A percentile compares a stretch with the other conserved stretches of the same genome.
Evolutionary conservation across 106 monocot species (phyloP).

Genomic region (Phalaenopsis equestris): DNA sequence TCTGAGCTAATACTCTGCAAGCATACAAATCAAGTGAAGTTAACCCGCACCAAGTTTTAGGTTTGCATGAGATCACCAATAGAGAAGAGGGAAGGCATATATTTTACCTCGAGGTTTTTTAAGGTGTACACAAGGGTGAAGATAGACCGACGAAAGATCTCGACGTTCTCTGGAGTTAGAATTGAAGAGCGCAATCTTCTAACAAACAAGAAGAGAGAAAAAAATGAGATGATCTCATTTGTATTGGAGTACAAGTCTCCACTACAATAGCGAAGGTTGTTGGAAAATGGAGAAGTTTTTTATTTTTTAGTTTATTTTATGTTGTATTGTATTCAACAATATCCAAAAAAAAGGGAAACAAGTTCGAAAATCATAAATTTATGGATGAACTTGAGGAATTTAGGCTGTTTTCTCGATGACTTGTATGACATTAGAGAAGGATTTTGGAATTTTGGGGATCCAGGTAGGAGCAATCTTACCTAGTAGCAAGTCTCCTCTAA

Average conservation of each 20-base stretch:
- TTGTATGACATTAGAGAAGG: too few relatives aligned
- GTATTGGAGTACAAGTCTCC: neutral
- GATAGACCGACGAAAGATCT: conserved; percentile 56
- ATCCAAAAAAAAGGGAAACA: neutral
- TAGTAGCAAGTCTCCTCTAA: too few relatives aligned
- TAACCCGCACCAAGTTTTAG: neutral
- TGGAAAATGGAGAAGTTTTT: neutral
- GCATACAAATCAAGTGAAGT: neutral
- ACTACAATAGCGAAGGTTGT: neutral
- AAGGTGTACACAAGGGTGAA: conserved; percentile 68
- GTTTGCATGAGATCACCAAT: neutral
- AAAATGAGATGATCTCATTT: neutral
- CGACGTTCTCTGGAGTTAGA: conserved; percentile 55
- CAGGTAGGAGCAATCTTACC: too few relatives aligned
- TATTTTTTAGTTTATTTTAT: neutral
- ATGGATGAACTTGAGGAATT: too few relatives aligned
- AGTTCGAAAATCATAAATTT: too few relatives aligned
- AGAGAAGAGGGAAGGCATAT: neutral
- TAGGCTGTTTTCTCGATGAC: too few relatives aligned
- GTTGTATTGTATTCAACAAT: neutral
- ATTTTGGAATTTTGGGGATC: too few relatives aligned
- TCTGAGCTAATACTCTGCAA: conserved; percentile 84
- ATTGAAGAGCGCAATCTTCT: conserved; percentile 59
- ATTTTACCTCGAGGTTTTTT: conserved; percentile 78
- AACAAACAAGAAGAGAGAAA: conserved; percentile 12